These are phyloP conservation scores for Trichosporon ovoides DNA, from an alignment of 1,284 basidiomycete species.

Conservation along the genomic window DNA sequence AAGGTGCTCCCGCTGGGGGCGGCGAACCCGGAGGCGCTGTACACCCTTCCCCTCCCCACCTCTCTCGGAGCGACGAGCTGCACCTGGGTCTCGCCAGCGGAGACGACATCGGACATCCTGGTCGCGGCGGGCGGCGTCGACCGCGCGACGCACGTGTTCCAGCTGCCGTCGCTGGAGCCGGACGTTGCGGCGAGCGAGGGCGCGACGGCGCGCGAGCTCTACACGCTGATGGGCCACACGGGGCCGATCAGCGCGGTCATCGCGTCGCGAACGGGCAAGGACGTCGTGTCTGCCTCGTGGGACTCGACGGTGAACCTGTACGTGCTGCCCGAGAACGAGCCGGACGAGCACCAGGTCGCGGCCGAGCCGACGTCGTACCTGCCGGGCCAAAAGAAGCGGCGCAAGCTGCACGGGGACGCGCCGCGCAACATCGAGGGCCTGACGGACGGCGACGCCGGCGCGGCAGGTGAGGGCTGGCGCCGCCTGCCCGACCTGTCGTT, in stretches of 20 bases:
- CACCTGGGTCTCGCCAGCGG: conserved; percentile 55
- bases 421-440: conserved; percentile 51
- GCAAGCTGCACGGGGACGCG: conserved; percentile 46
- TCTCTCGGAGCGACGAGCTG: conserved; percentile 64
- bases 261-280: conserved; percentile 55
- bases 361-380: conserved; percentile 45
- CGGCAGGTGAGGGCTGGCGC: conserved; percentile 41
- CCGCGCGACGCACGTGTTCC: conserved; percentile 64
- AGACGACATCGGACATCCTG: conserved; percentile 49
- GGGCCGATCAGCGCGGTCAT: conserved; percentile 65
- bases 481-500: conserved; percentile 41
- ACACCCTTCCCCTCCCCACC: conserved; percentile 45
- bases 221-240: conserved; percentile 66
- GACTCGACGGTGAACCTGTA: conserved; percentile 72
- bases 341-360: conserved; percentile 44
- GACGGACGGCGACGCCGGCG: conserved; percentile 38
- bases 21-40: conserved; percentile 25
- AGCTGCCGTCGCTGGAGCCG: conserved; percentile 50
- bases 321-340: conserved; percentile 37
- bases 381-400: conserved; percentile 57
- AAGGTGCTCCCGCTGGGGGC: conserved; percentile 59
- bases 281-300: conserved; percentile 71
- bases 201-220: conserved; percentile 53
- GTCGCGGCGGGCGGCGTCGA: conserved; percentile 78
- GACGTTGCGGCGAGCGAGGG: conserved; percentile 40